Conservation (phyloP, 2,329 filamentous ascomycete genomes). For the Aspergillus transmontanensis region DNA sequence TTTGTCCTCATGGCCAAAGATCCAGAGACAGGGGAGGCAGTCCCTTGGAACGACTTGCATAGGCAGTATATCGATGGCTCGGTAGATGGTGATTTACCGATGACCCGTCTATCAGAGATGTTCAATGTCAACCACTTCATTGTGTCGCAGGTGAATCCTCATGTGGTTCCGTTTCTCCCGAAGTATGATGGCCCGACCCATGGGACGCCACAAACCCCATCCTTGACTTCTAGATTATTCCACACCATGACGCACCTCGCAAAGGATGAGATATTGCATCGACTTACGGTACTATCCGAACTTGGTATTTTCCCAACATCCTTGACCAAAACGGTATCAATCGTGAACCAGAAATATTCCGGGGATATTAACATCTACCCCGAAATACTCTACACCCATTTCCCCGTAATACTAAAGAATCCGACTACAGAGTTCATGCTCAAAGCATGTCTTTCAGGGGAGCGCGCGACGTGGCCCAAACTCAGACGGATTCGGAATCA, state of each 20-base stretch:
- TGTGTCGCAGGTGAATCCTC: conserved; percentile 94
- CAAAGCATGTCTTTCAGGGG: conserved; percentile 73
- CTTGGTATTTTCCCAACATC: conserved; percentile 78
- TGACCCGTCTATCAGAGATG: conserved; percentile 87
- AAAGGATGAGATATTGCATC: conserved; percentile 77
- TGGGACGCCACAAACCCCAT: conserved; percentile 32
- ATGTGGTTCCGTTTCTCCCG: conserved; percentile 82
- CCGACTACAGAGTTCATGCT: conserved; percentile 86
- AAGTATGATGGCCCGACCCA: conserved; percentile 63
- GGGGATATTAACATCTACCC: conserved; percentile 95
- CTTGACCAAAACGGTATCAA: conserved; percentile 74
- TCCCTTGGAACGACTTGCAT: conserved; percentile 82
- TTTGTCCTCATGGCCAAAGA: conserved; percentile 82
- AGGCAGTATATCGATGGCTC: conserved; percentile 93
- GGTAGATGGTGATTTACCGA: conserved; percentile 90
- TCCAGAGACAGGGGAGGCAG: conserved; percentile 72
- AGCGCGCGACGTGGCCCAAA: conserved; percentile 90
- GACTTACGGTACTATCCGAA: conserved; percentile 78
- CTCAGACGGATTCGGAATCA: conserved; percentile 82
- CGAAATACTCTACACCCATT: conserved; percentile 71
- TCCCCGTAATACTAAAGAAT: conserved; percentile 78
- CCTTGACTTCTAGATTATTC: conserved; percentile 57
- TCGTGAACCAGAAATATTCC: conserved; percentile 88
- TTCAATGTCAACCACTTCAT: conserved; percentile 99
- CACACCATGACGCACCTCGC: conserved; percentile 70